Base-by-base conservation (phyloP, 805 yeast genomes). In the Saturnispora bothae region DNA sequence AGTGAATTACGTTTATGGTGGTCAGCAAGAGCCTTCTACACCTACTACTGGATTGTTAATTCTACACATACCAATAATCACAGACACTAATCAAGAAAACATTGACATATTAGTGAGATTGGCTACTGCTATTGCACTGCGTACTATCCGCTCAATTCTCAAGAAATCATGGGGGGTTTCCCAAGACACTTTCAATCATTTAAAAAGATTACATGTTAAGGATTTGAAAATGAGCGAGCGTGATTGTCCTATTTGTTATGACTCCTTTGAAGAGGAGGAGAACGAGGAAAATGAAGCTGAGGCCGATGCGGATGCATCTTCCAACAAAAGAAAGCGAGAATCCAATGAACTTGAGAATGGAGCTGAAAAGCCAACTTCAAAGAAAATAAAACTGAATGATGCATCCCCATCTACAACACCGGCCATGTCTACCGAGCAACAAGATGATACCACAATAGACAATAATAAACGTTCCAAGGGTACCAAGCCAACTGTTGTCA, bases 101-200 rank as follows among this genome's bases (percentile, higher is more conserved):
- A 61, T 79, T 23, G 77, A 73, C 49, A 74, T 71, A 26, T 64
- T 80, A 39, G 71, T 81, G 10, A 63, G 78, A 20, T 57, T 80
- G 40, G 85, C 86, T 2, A 78, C 88, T 0, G 74, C 76, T 19
- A 67, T 80, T 56, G 86, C 86, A 1, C 65, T 78, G 53, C 61
- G 78, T 28, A 74, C 83, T 13, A 71, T 79, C 27, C 65, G 73
- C 4, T 66, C 70, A 16, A 65, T 69, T 28, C 59, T 69, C 22
- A 63, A 67, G 40, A 65, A 64, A 39, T 62, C 66, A 15, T 63
- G 67, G 27, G 83, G 84, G 8, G 63, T 78, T 4, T 60, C 78
- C 0, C 54, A 64, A 17, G 70, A 69, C 19, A 63, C 61, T 23
- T 78, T 80, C 56, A 69, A 69, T 23, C 58, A 63, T 5, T 65